phyloP scores from a whole-genome alignment of 2,329 filamentous ascomycete genomes.

The Sclerotinia glacialis region DNA sequence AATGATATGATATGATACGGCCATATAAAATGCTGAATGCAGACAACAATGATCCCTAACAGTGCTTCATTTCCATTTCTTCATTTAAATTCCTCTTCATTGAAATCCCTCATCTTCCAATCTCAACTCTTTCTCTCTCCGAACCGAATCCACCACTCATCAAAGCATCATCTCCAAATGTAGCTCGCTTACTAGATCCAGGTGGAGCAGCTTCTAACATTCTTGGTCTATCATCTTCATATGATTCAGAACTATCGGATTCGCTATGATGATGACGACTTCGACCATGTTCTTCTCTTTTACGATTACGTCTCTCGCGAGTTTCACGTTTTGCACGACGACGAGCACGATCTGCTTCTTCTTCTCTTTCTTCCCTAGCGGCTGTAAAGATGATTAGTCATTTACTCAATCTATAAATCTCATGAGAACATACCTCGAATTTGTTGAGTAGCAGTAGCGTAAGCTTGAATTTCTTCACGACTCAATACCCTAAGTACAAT shows the following conservation, averaged over 20 bases:
- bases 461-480: constrained; percentile 85
- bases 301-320: constrained; percentile 38
- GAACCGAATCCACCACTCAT: constrained; percentile 36
- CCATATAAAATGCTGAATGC: not conserved
- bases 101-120: constrained; percentile 2
- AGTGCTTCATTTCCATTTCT: not conserved
- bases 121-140: constrained; percentile 1
- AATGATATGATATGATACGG: not conserved
- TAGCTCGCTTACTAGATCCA: constrained; percentile 29
- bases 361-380: constrained; percentile 39
- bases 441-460: constrained; percentile 76
- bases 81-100: not conserved
- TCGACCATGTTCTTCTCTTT: constrained; percentile 22
- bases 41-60: not conserved
- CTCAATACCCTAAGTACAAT: constrained; percentile 86
- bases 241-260: constrained; percentile 27
- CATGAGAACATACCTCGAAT: constrained; percentile 64
- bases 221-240: constrained; percentile 30
- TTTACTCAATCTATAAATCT: not conserved
- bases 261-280: constrained; percentile 28
- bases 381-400: constrained; percentile 24
- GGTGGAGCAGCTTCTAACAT: constrained; percentile 35
- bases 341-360: constrained; percentile 35
- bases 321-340: constrained; percentile 36
- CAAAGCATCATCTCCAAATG: constrained; percentile 30